Percentiles rank a stretch among this genome's conserved stretches.
phyloP scores from a whole-genome alignment of 306 rosid genomes.

The Quercus agrifolia region DNA sequence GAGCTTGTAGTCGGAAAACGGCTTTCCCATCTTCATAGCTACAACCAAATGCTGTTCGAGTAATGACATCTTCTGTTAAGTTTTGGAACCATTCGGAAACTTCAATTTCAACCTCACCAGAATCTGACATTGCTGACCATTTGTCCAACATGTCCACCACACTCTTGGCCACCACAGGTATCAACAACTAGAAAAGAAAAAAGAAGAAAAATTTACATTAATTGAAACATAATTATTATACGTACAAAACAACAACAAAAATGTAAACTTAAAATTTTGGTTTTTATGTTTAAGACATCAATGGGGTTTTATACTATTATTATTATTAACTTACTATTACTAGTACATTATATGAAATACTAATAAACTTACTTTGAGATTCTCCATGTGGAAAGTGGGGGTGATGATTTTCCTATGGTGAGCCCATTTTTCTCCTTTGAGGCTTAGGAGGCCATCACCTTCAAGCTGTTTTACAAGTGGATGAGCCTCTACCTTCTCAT shows the following conservation, averaged over 20 bases:
- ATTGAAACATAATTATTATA: background rate
- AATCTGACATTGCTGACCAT: constrained; percentile 50
- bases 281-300: background rate
- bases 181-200: constrained; percentile 42
- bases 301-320: background rate
- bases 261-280: background rate
- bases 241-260: background rate
- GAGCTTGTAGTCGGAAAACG: constrained; percentile 65
- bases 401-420: constrained; percentile 78
- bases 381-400: constrained; percentile 92
- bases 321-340: too few relatives aligned
- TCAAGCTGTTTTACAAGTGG: constrained; percentile 93
- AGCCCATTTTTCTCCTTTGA: constrained; percentile 94
- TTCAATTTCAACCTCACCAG: constrained; percentile 84
- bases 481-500: constrained; percentile 92
- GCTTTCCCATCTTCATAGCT: constrained; percentile 93
- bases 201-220: too few relatives aligned
- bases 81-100: constrained; percentile 79
- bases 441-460: constrained; percentile 96
- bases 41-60: constrained; percentile 76
- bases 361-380: constrained; percentile 59
- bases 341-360: too few relatives aligned
- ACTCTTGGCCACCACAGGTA: constrained; percentile 79
- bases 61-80: constrained; percentile 77
- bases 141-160: constrained; percentile 75